These are phyloP conservation scores for Boechera divaricarpa DNA, from an alignment of 345 rosid species.

Conservation along the genomic window DNA sequence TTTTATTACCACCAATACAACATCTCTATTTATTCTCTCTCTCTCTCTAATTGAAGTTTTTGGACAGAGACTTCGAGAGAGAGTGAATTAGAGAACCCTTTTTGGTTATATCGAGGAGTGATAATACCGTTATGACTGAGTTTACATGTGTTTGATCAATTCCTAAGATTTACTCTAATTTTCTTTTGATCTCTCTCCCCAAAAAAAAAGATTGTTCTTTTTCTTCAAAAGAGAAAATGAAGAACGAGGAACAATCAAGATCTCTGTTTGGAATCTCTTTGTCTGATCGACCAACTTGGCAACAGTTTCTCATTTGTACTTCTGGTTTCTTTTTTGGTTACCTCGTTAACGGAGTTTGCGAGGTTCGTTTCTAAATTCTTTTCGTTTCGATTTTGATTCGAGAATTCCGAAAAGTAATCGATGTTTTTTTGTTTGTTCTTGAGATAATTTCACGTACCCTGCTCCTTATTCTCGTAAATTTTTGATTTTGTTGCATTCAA, in stretches of 20 bases:
- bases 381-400: neutral
- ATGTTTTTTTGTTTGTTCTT: neutral
- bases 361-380: slow-evolving; percentile 52
- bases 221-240: slow-evolving; percentile 48
- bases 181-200: slow-evolving; percentile 7
- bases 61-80: slow-evolving; percentile 27
- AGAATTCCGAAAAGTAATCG: neutral
- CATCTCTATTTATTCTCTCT: slow-evolving; percentile 17
- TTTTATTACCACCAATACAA: neutral
- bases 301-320: slow-evolving; percentile 88
- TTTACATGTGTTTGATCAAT: slow-evolving; percentile 40
- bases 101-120: slow-evolving; percentile 20
- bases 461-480: neutral
- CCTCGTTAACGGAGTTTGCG: slow-evolving; percentile 92
- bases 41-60: slow-evolving; percentile 2
- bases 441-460: neutral
- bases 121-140: slow-evolving; percentile 22
- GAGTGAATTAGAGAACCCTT: slow-evolving; percentile 22
- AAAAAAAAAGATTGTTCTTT: too few relatives aligned
- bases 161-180: neutral
- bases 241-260: slow-evolving; percentile 65
- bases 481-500: neutral
- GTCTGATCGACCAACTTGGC: slow-evolving; percentile 76
- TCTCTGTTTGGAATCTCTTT: slow-evolving; percentile 80
- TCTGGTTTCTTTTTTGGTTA: slow-evolving; percentile 98